Base-by-base conservation (phyloP, 2,329 filamentous ascomycete genomes). In the Alternaria conjuncta region DNA sequence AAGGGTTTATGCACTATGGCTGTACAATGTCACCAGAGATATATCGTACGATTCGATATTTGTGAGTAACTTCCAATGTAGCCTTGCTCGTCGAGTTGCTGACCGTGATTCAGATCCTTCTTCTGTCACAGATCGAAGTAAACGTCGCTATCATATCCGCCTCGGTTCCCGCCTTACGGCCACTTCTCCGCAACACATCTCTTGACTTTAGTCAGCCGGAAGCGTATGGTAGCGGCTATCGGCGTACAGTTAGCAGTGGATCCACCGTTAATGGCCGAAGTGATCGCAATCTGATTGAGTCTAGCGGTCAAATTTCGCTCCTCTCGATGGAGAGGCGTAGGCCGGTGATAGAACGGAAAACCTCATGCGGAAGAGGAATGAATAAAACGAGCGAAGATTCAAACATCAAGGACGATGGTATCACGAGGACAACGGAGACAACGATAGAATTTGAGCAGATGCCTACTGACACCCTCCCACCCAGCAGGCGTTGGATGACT, bases 61-160 rank as follows among this genome's bases (percentile, higher is more conserved):
- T 15, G 68, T 71, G 51, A 54, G 61, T 12, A 18, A 3, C 28
- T 49, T 26, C 15, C 6, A 46, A 6, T 21, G 13, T 13, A 4
- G 11, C 32, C 45, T 8, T 30, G 44, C 5, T 30, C 6, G 18
- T 20, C 43, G 8, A n/a, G 18, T 30, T 49, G 32, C 26, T 21
- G 30, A 30, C 25, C n/a, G 15, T 21, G 1, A 23, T 15, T 15
- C 62, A 73, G 67, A 68, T 73, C 12, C 67, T 72, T 10, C 61
- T 82, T 18, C 81, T 81, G 76, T 79, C 78, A 63, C 77, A 78
- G 61, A 74, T 82, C 55, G 81, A 83, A 63, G 76, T 82, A 20
- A 79, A 79, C 62, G 68, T 82, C 15, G 80, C 79, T 5, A 80
- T 82, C 55, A 69, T 81, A 2, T 80, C 81, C 10, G 77, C 80